Conservation (phyloP, 2,329 filamentous ascomycete species). For the Scortechinia acanthostroma region DNA sequence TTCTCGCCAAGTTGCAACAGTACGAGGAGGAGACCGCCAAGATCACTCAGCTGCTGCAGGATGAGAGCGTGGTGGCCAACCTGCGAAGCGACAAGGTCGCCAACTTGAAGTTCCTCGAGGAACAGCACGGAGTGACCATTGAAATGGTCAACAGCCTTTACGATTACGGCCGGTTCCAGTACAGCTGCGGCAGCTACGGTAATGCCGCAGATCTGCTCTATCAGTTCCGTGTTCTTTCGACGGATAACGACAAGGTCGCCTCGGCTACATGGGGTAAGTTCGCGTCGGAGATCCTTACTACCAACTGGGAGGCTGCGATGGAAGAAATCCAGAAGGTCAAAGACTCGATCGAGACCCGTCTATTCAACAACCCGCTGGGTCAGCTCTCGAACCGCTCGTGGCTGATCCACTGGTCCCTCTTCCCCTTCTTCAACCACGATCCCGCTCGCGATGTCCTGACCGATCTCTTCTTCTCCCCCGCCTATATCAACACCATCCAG, state of each 20-base stretch:
- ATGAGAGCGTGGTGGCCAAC: slow-evolving; percentile 84
- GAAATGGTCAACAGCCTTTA: slow-evolving; percentile 95
- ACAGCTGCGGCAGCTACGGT: slow-evolving; percentile 90
- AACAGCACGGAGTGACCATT: slow-evolving; percentile 85
- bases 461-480: slow-evolving; percentile 92
- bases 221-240: slow-evolving; percentile 95
- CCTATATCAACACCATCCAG: slow-evolving; percentile 99
- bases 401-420: slow-evolving; percentile 96
- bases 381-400: slow-evolving; percentile 95
- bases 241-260: slow-evolving; percentile 94
- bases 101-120: slow-evolving; percentile 96
- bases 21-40: slow-evolving; percentile 82
- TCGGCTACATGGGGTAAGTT: slow-evolving; percentile 97
- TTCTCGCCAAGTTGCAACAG: slow-evolving; percentile 74
- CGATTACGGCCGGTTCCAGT: slow-evolving; percentile 94
- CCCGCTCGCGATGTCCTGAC: slow-evolving; percentile 81
- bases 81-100: slow-evolving; percentile 94
- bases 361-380: slow-evolving; percentile 91
- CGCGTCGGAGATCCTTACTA: slow-evolving; percentile 87
- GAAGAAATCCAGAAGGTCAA: slow-evolving; percentile 86
- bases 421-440: slow-evolving; percentile 98
- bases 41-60: slow-evolving; percentile 77
- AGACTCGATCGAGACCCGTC: slow-evolving; percentile 84
- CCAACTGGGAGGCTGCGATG: slow-evolving; percentile 89
- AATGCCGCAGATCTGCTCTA: slow-evolving; percentile 88